A percentile compares a stretch with the other conserved stretches of the same genome.
phyloP scores from a whole-genome alignment of 2,329 filamentous ascomycete species.

The Neophaeococcomyces mojaviensis region DNA sequence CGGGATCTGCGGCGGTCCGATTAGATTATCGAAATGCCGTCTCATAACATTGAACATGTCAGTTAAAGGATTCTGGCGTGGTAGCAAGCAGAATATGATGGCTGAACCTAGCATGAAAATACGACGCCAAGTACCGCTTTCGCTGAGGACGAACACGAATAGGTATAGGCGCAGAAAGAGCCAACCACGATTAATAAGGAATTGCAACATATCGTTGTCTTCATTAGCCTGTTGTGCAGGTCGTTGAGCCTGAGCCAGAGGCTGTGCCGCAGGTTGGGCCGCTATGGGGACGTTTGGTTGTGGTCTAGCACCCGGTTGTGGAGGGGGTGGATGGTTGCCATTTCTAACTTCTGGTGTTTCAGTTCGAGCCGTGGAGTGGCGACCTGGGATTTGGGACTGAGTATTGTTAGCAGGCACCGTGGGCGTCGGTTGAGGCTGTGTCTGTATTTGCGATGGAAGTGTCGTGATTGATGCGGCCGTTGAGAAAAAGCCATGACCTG shows the following conservation, averaged over 20 bases:
- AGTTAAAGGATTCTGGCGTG: conserved; percentile 33
- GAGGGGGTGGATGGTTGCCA: neutral
- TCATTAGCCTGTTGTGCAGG: conserved; percentile 1
- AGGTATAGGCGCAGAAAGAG: conserved; percentile 51
- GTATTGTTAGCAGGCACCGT: neutral
- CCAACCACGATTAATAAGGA: conserved; percentile 45
- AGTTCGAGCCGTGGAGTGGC: neutral
- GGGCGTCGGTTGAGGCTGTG: conserved; percentile 1
- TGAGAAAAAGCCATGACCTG: conserved; percentile 19
- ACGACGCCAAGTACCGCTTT: conserved; percentile 39
- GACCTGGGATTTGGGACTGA: conserved; percentile 1
- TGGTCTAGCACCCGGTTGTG: conserved; percentile 5
- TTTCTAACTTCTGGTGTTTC: neutral
- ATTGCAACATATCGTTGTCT: conserved; percentile 31
- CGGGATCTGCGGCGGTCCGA: conserved; percentile 18
- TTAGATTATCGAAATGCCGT: conserved; percentile 38
- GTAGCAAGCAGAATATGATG: conserved; percentile 33
- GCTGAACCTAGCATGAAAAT: conserved; percentile 33
- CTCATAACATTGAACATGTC: conserved; percentile 33
- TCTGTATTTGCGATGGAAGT: neutral
- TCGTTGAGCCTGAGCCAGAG: neutral
- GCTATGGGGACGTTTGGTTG: neutral
- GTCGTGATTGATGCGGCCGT: conserved; percentile 1
- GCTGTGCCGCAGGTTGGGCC: neutral
- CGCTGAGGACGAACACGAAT: conserved; percentile 52